phyloP scores from a whole-genome alignment of 1,284 basidiomycete species.

The Butyriboletus appendiculatus region DNA sequence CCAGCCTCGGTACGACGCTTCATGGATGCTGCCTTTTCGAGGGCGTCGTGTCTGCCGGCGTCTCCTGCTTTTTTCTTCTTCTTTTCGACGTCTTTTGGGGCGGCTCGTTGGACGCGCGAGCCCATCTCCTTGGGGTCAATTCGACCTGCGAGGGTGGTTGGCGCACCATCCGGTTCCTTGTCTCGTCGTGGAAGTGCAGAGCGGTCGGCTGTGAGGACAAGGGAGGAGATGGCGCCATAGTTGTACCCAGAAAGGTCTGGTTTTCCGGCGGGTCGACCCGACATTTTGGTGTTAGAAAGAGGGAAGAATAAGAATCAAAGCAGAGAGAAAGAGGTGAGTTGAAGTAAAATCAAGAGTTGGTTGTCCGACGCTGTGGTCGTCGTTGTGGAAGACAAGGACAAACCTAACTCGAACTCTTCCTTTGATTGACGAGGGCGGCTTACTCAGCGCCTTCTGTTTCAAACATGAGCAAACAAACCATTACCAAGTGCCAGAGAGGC shows the following conservation, averaged over 20 bases:
- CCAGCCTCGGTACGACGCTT: slow-evolving; percentile 57
- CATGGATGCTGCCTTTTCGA: slow-evolving; percentile 53
- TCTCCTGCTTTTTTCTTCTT: slow-evolving; percentile 82
- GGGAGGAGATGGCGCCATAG: slow-evolving; percentile 87
- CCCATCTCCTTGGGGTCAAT: slow-evolving; percentile 96
- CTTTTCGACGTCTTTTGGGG: slow-evolving; percentile 92
- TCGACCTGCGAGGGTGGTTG: slow-evolving; percentile 89
- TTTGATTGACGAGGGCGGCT: slow-evolving; percentile 2
- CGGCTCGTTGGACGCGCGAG: slow-evolving; percentile 81
- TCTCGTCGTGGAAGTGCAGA: slow-evolving; percentile 77
- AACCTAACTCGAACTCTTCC: background rate
- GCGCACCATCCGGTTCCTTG: slow-evolving; percentile 95
- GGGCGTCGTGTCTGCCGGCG: slow-evolving; percentile 45
- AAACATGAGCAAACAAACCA: slow-evolving; percentile 23
- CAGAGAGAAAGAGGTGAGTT: background rate
- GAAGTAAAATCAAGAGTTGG: background rate
- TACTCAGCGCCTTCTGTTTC: slow-evolving; percentile 21
- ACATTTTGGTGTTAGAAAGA: slow-evolving; percentile 35
- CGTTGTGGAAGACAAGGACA: slow-evolving; percentile 8
- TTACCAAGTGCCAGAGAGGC: no score
- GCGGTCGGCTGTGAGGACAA: slow-evolving; percentile 83
- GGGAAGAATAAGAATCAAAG: background rate
- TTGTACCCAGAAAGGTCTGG: slow-evolving; percentile 86
- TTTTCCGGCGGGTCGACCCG: slow-evolving; percentile 51
- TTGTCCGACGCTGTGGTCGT: slow-evolving; percentile 11